Evolutionary conservation across 371 early-diverging fungal genomes (phyloP), one percentile per base, ranked within the genome.

Genomic region (Chytridium lagenaria): DNA sequence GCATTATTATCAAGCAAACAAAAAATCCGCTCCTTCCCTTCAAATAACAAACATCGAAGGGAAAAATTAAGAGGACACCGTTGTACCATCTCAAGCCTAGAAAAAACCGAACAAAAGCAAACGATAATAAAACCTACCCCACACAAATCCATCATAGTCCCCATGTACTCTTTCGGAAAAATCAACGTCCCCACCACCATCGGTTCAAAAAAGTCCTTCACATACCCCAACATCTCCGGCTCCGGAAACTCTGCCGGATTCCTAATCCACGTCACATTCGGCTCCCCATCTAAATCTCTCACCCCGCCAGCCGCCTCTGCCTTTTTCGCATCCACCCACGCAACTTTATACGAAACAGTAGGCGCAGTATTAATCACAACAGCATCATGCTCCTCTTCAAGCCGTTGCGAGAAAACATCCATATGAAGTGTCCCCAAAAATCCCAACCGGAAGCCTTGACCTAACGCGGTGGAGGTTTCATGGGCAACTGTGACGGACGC

Each of bases 381-480:
- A 33, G 95, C 92, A 49, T 91, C 92, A 79, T 95, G 93, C 88
- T 98, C 98, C 86, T 96, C 92, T 75, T 98, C 96, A 50, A 98
- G 80, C 33, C 99, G 85, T 75, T 98, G 95, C 33, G 93, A 84
- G 77, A 98, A 98, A 22, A 98, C 98, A 77, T 98, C 99, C 98
- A 98, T 94, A 69, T 97, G 98, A 37, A 98, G 77, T 0, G 95
- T 96, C 2, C 98, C 99, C 72, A 97, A 75, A 71, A 98, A 98
- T 0, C 99, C 99, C 26, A 98, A 85, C 28, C 99, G 89, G 91
- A 95, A 98, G 1, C 99, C 99, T 83, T 96, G 98, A 0, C 99
- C 99, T 22, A 98, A 74, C 19, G 97, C 93, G 55, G 83, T 85
- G 76, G 73, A 89, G 5, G 95, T 95, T 75, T 98, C 98, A 73